These are phyloP conservation scores for Microsporum ferrugineum DNA, from an alignment of 2,329 filamentous ascomycete genomes.

Conservation along the genomic window DNA sequence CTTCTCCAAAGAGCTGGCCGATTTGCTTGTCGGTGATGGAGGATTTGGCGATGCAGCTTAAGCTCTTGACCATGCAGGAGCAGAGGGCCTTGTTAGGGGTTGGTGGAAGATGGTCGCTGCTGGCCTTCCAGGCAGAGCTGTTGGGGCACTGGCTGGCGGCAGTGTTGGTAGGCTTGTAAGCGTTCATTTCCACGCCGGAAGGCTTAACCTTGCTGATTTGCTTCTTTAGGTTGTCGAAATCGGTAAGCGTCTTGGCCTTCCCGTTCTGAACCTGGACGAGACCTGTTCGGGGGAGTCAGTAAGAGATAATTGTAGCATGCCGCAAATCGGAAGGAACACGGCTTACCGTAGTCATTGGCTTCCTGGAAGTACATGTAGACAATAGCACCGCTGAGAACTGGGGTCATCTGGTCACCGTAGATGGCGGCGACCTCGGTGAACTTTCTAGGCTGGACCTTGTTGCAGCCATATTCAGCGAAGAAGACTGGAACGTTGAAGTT, in stretches of 20 bases:
- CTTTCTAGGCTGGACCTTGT: slow-evolving; percentile 56
- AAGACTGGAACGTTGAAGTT: slow-evolving; percentile 90
- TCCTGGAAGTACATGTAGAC: slow-evolving; percentile 99
- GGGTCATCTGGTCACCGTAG: slow-evolving; percentile 68
- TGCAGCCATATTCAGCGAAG: slow-evolving; percentile 99
- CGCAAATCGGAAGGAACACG: slow-evolving; percentile 1
- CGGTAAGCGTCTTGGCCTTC: slow-evolving; percentile 54
- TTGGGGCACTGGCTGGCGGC: slow-evolving; percentile 59
- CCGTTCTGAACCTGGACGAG: slow-evolving; percentile 51
- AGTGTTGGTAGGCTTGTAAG: slow-evolving; percentile 65
- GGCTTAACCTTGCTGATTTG: slow-evolving; percentile 59
- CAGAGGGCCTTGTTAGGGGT: slow-evolving; percentile 69
- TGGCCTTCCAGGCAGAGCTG: slow-evolving; percentile 54
- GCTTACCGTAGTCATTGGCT: slow-evolving; percentile 70
- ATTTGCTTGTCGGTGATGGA: slow-evolving; percentile 48
- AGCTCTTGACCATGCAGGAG: slow-evolving; percentile 67
- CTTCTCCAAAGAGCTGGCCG: slow-evolving; percentile 52
- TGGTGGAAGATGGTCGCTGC: slow-evolving; percentile 60
- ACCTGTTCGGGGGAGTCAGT: slow-evolving; percentile 18
- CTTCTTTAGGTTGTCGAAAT: slow-evolving; percentile 62
- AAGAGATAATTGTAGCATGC: not conserved
- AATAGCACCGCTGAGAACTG: slow-evolving; percentile 87
- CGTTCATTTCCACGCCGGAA: slow-evolving; percentile 50
- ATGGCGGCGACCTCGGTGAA: slow-evolving; percentile 80
- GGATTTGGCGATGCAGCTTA: slow-evolving; percentile 57